phyloP scores from a whole-genome alignment of 164 flowering plant species.

The Vitis cinerea region DNA sequence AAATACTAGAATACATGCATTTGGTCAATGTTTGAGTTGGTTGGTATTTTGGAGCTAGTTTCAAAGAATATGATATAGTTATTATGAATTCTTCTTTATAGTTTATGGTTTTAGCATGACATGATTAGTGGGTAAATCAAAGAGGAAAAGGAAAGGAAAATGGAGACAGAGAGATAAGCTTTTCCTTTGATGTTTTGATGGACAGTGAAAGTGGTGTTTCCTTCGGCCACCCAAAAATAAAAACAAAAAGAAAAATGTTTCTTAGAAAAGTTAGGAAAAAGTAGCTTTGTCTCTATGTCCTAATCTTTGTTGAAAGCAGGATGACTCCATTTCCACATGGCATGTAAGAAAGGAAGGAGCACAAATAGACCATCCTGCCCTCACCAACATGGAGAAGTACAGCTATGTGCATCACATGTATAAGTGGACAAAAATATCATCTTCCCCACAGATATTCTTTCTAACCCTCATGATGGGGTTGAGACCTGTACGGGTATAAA shows the following conservation, averaged over 20 bases:
- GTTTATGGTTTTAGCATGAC: too few species aligned
- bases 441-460: conserved; percentile 4
- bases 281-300: conserved; percentile 7
- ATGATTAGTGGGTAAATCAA: too few species aligned
- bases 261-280: conserved; percentile 4
- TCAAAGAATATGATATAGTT: too few species aligned
- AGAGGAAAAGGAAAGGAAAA: not conserved
- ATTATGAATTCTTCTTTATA: too few species aligned
- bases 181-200: not conserved
- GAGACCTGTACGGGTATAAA: too few species aligned
- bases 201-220: not conserved
- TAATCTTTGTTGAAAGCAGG: conserved; percentile 4
- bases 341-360: conserved; percentile 1
- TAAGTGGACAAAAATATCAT: conserved; percentile 5
- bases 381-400: not conserved
- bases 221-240: not conserved
- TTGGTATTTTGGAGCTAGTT: too few species aligned
- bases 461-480: conserved; percentile 1
- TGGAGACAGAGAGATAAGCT: not conserved
- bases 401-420: not conserved
- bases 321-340: conserved; percentile 10
- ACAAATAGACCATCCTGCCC: conserved; percentile 8
- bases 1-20: too few species aligned
- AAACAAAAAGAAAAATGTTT: not conserved
- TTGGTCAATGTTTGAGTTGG: too few species aligned